Evolutionary conservation across 1,284 basidiomycete genomes (phyloP).

Genomic region (Ganoderma boninense): DNA sequence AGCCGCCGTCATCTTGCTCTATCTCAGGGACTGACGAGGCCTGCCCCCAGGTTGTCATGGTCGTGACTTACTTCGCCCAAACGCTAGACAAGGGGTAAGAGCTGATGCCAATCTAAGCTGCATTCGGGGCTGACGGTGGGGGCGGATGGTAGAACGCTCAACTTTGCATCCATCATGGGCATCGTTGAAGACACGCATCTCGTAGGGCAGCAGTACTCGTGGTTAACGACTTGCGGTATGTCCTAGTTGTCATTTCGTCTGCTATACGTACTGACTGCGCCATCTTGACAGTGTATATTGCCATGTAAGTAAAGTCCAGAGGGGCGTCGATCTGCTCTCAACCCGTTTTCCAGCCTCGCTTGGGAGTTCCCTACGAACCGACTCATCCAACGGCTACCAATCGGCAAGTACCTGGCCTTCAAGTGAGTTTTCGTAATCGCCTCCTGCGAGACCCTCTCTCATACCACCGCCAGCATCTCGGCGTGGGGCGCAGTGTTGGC

Average conservation of each 20-base stretch:
- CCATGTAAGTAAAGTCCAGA: conserved; percentile 2
- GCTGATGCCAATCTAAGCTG: not conserved
- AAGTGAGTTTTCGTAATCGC: conserved; percentile 42
- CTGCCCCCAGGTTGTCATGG: conserved; percentile 48
- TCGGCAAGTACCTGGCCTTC: conserved; percentile 57
- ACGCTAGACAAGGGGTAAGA: conserved; percentile 58
- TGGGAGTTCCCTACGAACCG: conserved; percentile 62
- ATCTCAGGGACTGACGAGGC: no score
- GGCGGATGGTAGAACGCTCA: conserved; percentile 48
- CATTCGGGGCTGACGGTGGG: not conserved
- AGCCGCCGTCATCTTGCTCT: no score
- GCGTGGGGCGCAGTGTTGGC: conserved; percentile 59
- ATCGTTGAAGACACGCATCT: conserved; percentile 55
- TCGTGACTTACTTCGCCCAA: conserved; percentile 62
- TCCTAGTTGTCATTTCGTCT: not conserved
- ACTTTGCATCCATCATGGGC: conserved; percentile 66
- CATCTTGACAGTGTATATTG: conserved; percentile 8
- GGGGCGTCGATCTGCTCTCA: not conserved
- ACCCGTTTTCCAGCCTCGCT: conserved; percentile 41
- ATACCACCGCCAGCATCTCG: conserved; percentile 44
- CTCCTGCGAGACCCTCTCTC: not conserved
- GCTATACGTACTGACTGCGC: not conserved
- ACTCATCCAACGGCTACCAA: conserved; percentile 55
- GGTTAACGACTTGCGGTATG: conserved; percentile 59
- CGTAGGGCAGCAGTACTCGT: conserved; percentile 58